A percentile compares a stretch with the other conserved stretches of the same genome.
Conservation (phyloP, 257 asterid species). For the Salvia rosmarinus region DNA sequence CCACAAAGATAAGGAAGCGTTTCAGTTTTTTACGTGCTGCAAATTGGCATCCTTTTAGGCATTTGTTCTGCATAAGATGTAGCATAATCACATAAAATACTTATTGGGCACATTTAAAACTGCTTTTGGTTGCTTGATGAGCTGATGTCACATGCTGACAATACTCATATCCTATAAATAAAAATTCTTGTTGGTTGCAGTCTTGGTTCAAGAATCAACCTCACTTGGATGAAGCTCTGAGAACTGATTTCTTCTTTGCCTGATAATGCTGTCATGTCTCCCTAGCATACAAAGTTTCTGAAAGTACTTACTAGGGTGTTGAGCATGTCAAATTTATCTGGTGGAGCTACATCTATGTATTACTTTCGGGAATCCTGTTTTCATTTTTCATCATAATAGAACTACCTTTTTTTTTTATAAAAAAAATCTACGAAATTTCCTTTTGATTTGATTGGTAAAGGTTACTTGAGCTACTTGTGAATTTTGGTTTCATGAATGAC, state of each 20-base stretch:
- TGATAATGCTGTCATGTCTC: conserved; percentile 20
- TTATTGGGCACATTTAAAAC: neutral
- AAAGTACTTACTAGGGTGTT: conserved; percentile 3
- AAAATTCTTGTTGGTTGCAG: neutral
- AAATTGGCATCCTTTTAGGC: conserved; percentile 16
- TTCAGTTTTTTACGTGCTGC: conserved; percentile 11
- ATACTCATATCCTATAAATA: neutral
- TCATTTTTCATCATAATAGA: neutral
- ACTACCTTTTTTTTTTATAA: neutral
- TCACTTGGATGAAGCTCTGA: conserved; percentile 15
- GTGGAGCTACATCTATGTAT: neutral
- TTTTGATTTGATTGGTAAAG: neutral
- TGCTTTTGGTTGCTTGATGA: neutral
- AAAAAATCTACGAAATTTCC: neutral
- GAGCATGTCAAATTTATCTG: neutral
- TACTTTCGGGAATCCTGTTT: neutral
- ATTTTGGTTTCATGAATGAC: neutral
- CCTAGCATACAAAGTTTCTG: neutral
- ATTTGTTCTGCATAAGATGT: neutral
- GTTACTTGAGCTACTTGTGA: conserved; percentile 14
- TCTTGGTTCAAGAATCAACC: conserved; percentile 26
- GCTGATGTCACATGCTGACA: neutral
- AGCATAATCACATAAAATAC: neutral
- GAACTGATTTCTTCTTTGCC: neutral
- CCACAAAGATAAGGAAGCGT: neutral